Percentiles rank a stretch among this genome's conserved stretches.
Conservation (phyloP, 441 rosid species). For the Adansonia grandidieri region DNA sequence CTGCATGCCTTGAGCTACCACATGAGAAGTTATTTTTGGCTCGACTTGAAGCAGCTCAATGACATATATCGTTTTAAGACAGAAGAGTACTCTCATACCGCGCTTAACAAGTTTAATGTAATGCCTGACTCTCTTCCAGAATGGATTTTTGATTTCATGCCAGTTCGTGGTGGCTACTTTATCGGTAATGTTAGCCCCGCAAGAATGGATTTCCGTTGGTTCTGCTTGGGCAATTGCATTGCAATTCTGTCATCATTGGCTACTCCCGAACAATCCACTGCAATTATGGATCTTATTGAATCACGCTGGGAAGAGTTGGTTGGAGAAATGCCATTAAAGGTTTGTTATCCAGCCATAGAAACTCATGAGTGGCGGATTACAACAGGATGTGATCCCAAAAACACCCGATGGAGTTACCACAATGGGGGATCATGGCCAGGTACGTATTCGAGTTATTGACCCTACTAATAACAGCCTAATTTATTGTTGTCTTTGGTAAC, state of each 20-base stretch:
- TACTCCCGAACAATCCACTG: conserved; percentile 84
- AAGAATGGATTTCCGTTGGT: conserved; percentile 95
- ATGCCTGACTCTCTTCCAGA: conserved; percentile 95
- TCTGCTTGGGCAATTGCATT: conserved; percentile 81
- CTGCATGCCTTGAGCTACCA: conserved; percentile 89
- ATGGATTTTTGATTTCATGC: conserved; percentile 93
- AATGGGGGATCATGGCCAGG: conserved; percentile 99
- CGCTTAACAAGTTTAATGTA: conserved; percentile 89
- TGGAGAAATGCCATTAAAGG: conserved; percentile 94
- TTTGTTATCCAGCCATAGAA: conserved; percentile 86
- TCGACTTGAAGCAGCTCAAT: conserved; percentile 89
- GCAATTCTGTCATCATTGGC: conserved; percentile 90
- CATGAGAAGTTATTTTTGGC: conserved; percentile 87
- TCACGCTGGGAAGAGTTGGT: conserved; percentile 92
- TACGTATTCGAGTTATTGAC: conserved; percentile 26
- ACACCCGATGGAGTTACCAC: conserved; percentile 94
- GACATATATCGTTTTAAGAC: conserved; percentile 89
- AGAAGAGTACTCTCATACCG: conserved; percentile 94
- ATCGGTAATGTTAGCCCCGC: conserved; percentile 93
- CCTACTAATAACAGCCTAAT: too few species aligned
- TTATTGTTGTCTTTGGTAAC: not conserved
- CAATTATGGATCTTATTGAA: conserved; percentile 96
- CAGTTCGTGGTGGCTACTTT: conserved; percentile 78
- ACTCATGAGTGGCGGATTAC: conserved; percentile 79
- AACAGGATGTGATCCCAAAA: conserved; percentile 92